phyloP scores from a whole-genome alignment of 2,329 filamentous ascomycete species.

The Penicillium sp. region DNA sequence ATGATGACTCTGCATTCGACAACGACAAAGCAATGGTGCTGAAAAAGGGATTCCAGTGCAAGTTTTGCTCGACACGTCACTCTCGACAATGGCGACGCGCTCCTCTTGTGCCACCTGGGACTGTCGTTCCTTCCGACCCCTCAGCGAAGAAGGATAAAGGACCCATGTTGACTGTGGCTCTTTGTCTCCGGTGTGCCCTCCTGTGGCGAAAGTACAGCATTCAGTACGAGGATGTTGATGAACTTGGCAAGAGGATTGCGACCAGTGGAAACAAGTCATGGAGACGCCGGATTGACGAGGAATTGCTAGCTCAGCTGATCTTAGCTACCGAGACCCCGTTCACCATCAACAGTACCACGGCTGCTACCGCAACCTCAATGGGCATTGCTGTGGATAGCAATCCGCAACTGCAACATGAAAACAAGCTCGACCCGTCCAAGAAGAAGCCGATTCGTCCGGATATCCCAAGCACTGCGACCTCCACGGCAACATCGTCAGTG shows the following conservation, averaged over 20 bases:
- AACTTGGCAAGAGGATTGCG: conserved; percentile 82
- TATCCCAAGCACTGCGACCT: conserved; percentile 49
- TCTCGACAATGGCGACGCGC: conserved; percentile 92
- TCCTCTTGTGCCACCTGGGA: conserved; percentile 70
- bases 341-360: conserved; percentile 43
- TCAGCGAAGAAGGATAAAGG: conserved; percentile 72
- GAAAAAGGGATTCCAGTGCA: conserved; percentile 87
- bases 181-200: conserved; percentile 87
- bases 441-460: conserved; percentile 57
- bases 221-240: conserved; percentile 91
- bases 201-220: conserved; percentile 96
- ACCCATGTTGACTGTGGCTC: conserved; percentile 70
- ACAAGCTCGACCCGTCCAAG: conserved; percentile 53
- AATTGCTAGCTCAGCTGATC: conserved; percentile 58
- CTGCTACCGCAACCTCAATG: conserved; percentile 45
- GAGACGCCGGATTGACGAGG: conserved; percentile 89
- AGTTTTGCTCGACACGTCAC: conserved; percentile 78
- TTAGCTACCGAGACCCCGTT: conserved; percentile 48
- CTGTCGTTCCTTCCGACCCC: conserved; percentile 65
- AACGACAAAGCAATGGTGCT: conserved; percentile 75
- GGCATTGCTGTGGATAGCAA: conserved; percentile 42
- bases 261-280: conserved; percentile 76
- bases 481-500: conserved; percentile 29
- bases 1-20: conserved; percentile 95
- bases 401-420: conserved; percentile 31